Evolutionary conservation across 495 filamentous ascomycete species (phyloP), one percentile per base, ranked within the genome.

Genomic region (Margaritispora aquatica): DNA sequence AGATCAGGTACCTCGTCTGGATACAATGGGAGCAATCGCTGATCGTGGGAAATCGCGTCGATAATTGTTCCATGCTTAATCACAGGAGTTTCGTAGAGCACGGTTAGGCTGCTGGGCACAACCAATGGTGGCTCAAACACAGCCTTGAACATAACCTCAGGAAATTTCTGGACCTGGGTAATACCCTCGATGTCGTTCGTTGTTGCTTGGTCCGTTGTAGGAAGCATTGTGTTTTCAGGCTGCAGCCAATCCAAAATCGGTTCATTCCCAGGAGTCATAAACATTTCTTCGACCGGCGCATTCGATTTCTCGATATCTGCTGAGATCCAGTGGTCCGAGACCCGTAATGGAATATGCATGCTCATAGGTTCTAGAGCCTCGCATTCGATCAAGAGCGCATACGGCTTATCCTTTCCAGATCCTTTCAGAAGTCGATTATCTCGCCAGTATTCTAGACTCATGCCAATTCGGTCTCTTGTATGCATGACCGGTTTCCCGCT

Each of bases 401-500:
- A 90, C 4, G 79, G 81, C 26, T 70, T 69, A 63, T 13, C 63
- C 68, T 58, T 62, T 75, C 71, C 7, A 73, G 60, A 47, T 83
- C 63, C 24, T 80, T 26, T 23, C 21, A 68, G 11, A 7, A 44
- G 36, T 10, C 59, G 26, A 22, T 63, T 65, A 34, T 63, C 63
- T 50, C 62, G 57, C 94, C 92, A 97, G 69, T 96, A 98, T 60
- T 96, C 88, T 38, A 97, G 63, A 23, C 82, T 82, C 54, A 97
- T 71, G 10, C 94, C 93, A 2, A 96, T 71, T 53, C 82, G 83
- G 22, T 78, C 78, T 54, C 83, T 78, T 11, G 79, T 80, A 70
- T 97, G 89, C 83, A 96, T 88, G 17, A 78, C 75, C 0, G 94
- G 94, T 31, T 79, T 82, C 1, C 94, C 94, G 66, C 88, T 86